Evolutionary conservation across 306 rosid species (phyloP), one percentile per base, ranked within the genome.

Genomic region (Rosa multiflora): DNA sequence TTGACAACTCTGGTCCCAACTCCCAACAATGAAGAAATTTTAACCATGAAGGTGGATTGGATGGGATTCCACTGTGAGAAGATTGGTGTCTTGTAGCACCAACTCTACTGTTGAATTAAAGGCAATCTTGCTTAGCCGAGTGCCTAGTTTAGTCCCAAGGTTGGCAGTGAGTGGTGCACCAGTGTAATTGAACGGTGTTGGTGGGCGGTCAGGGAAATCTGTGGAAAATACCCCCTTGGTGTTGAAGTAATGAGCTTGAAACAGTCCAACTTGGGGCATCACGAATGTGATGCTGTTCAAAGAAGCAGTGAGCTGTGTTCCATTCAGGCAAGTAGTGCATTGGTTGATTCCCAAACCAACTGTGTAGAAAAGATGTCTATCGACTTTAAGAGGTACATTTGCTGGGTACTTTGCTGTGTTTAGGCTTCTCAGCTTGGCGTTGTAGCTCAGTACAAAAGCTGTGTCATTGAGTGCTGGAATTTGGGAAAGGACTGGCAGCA

Each of bases 31-130:
- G 58, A 79, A 83, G 80, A 79, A 83, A 29, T 79, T 79, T 35
- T 59, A 83, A 29, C 86, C 86, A 51, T 83, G 83, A 35, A 79
- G 83, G 51, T 83, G 86, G 46, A 83, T 74, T 21, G 86, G 86
- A 14, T 83, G 86, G 5, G 83, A 83, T 72, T 79, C 83, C 6
- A 74, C 86, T 0, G 83, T 79, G 12, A 83, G 74, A 72, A 83
- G 77, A 75, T 79, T 79, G 14, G 83, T 83, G 3, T 79, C 86
- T 10, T 83, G 83, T 37, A 75, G 66, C 18, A 83, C 77, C 62
- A 83, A 43, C 74, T 83, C 83, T 32, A 83, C 70, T 1, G 72
- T 78, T 0, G 82, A 78, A 18, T 82, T 82, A 39, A 78, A 78
- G 5, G 79, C 73, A 37, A 82, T 5, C 62, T 58, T 78, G 46